Evolutionary conservation across 2,329 filamentous ascomycete species (phyloP).

Genomic region (Aplosporella prunicola): DNA sequence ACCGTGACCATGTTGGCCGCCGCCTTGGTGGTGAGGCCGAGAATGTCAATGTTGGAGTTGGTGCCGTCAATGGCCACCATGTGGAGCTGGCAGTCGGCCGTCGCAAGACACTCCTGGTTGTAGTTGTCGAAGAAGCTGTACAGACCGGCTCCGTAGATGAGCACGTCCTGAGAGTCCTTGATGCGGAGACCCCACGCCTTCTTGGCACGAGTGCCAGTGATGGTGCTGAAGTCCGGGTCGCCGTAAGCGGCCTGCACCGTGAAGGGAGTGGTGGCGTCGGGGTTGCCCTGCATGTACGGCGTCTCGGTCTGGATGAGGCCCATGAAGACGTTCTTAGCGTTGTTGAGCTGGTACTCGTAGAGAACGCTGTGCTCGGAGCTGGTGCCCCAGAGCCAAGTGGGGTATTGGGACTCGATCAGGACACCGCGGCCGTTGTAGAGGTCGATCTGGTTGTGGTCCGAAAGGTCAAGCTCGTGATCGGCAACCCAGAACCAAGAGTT

Average conservation of each 20-base stretch:
- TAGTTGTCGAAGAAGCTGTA: conserved; percentile 53
- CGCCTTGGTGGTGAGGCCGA: conserved; percentile 40
- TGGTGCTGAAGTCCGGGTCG: conserved; percentile 35
- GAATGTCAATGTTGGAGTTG: conserved; percentile 35
- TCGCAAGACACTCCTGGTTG: conserved; percentile 38
- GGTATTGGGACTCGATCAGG: conserved; percentile 64
- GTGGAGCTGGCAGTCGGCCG: conserved; percentile 42
- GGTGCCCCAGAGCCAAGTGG: conserved; percentile 65
- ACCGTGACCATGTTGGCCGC: conserved; percentile 41
- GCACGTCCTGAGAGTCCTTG: conserved; percentile 30
- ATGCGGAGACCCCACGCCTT: conserved; percentile 40
- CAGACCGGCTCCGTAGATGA: conserved; percentile 44
- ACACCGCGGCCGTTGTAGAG: conserved; percentile 84
- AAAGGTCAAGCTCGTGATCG: conserved; percentile 76
- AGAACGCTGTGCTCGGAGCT: conserved; percentile 56
- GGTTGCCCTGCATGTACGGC: conserved; percentile 61
- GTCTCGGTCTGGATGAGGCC: conserved; percentile 61
- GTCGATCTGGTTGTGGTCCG: conserved; percentile 64
- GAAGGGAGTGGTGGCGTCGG: conserved; percentile 51
- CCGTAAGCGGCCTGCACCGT: conserved; percentile 32
- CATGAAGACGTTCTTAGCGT: conserved; percentile 52
- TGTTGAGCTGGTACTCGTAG: conserved; percentile 61
- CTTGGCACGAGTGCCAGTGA: conserved; percentile 23
- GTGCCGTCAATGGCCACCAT: conserved; percentile 38
- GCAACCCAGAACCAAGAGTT: conserved; percentile 87